Percentiles rank a stretch among this genome's conserved stretches.
Evolutionary conservation across 2,329 filamentous ascomycete genomes (phyloP).

Genomic region (Colletotrichum sp.): DNA sequence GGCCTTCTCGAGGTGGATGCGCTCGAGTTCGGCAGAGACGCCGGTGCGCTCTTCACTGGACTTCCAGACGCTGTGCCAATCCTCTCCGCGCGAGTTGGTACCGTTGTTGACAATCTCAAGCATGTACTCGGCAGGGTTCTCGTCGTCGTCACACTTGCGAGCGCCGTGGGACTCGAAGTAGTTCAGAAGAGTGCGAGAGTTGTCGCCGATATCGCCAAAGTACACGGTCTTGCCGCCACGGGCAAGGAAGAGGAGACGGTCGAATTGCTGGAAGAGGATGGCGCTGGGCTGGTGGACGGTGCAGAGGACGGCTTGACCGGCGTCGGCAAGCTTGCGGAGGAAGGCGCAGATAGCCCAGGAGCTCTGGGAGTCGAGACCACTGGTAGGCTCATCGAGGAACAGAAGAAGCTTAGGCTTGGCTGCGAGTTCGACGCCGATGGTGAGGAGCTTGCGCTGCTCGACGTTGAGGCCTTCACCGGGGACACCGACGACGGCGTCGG

Average conservation of each 20-base stretch:
- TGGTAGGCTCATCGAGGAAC: slow-evolving; percentile 67
- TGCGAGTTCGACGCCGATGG: slow-evolving; percentile 65
- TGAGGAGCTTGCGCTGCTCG: slow-evolving; percentile 66
- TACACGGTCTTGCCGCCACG: slow-evolving; percentile 72
- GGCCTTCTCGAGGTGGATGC: slow-evolving; percentile 59
- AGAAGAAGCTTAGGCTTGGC: slow-evolving; percentile 63
- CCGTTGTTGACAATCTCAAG: slow-evolving; percentile 57
- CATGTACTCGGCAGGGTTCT: slow-evolving; percentile 82
- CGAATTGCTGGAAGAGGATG: slow-evolving; percentile 60
- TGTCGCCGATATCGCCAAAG: slow-evolving; percentile 69
- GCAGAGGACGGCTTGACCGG: slow-evolving; percentile 58
- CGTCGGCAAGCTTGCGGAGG: slow-evolving; percentile 64
- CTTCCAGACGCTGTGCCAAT: slow-evolving; percentile 75
- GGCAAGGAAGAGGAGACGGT: slow-evolving; percentile 68
- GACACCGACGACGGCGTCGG: slow-evolving; percentile 68
- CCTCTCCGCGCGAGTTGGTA: slow-evolving; percentile 41
- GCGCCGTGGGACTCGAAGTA: slow-evolving; percentile 73
- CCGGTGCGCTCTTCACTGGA: slow-evolving; percentile 54
- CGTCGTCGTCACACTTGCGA: slow-evolving; percentile 60
- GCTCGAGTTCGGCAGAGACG: slow-evolving; percentile 66
- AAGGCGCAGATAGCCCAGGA: slow-evolving; percentile 69
- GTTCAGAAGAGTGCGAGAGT: slow-evolving; percentile 59
- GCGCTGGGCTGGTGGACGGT: slow-evolving; percentile 62
- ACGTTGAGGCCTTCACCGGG: slow-evolving; percentile 67
- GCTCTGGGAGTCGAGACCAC: slow-evolving; percentile 67